Evolutionary conservation across 164 flowering plant genomes (phyloP), one percentile per base, ranked within the genome.

Genomic region (Aristolochia fimbriata): DNA sequence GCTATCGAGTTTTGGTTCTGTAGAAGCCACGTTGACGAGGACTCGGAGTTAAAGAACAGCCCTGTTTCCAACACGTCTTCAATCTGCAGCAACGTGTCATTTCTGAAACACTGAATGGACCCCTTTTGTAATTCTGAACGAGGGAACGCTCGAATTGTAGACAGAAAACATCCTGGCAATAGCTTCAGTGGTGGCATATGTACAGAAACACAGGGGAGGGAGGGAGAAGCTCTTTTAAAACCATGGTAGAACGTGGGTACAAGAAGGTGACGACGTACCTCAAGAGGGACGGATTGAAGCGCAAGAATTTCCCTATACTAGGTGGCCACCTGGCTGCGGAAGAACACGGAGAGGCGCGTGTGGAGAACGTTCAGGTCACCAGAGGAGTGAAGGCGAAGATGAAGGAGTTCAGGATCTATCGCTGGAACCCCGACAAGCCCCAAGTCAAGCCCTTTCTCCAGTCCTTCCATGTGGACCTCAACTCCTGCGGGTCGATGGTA

Each of bases 401-500:
- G 23, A 88, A 86, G 66, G 96, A 87, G 68, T 85, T 89, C 75
- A 62, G 68, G 70, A 74, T 88, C 41, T 86, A 80, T 52, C 60
- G 91, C 33, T 88, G 91, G 93, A 81, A 64, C 66, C 91, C 93
- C 4, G 84, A 84, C 49, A 4, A 48, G 8, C 85, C 85, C 15
- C 15, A 62, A 54, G 58, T 31, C 55, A 81, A 74, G 70, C 92
- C 92, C 8, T 73, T 56, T 62, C 87, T 86, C 45, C 81, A 86
- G 53, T 84, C 92, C 20, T 90, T 63, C 72, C 74, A 59, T 46
- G 65, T 87, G 0, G 82, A 90, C 62, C 85, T 90, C 30, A 71
- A 79, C 52, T 55, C 67, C 0, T 85, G 92, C 63, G 95, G 90
- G 12, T 92, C 88, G 15, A 83, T 83, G 95, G 94, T 87, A 57